These are phyloP conservation scores for Calonectria montana DNA, from an alignment of 2,329 filamentous ascomycete genomes.

Conservation along the genomic window DNA sequence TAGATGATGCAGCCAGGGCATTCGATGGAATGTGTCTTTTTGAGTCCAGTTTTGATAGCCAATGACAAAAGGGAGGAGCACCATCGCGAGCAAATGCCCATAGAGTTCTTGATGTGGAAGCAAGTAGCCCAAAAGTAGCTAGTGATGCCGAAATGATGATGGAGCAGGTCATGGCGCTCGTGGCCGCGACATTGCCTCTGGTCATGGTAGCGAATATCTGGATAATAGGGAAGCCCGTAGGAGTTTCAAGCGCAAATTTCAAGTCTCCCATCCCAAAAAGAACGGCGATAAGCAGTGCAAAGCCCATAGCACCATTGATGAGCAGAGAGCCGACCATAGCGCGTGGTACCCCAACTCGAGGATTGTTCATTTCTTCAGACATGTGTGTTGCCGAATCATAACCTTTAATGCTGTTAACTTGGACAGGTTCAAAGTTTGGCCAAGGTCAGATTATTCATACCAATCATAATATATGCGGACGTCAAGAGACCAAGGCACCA, in stretches of 20 bases:
- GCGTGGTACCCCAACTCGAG: background rate
- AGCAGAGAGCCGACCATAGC: conserved; percentile 13
- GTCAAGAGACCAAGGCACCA: conserved; percentile 13
- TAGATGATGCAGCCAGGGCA: background rate
- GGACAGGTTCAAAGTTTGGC: background rate
- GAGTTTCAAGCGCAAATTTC: background rate
- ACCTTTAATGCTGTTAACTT: background rate
- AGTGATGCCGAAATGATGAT: conserved; percentile 8
- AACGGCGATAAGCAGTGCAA: conserved; percentile 2
- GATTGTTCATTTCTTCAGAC: conserved; percentile 14
- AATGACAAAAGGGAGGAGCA: conserved; percentile 4
- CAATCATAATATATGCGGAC: conserved; percentile 2
- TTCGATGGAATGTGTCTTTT: conserved; percentile 6
- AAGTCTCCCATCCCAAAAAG: conserved; percentile 8
- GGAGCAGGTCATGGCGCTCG: background rate
- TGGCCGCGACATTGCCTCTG: background rate
- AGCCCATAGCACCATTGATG: conserved; percentile 12
- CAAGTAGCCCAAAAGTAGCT: conserved; percentile 5
- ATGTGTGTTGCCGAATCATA: conserved; percentile 13
- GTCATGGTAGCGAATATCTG: conserved; percentile 8
- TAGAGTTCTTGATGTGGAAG: conserved; percentile 2
- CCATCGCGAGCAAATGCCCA: conserved; percentile 20
- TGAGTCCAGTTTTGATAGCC: background rate
- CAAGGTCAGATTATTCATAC: background rate
- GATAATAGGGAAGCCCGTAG: conserved; percentile 14